These are phyloP conservation scores for Fusarium oligoseptatum DNA, from an alignment of 2,329 filamentous ascomycete species.

Conservation along the genomic window DNA sequence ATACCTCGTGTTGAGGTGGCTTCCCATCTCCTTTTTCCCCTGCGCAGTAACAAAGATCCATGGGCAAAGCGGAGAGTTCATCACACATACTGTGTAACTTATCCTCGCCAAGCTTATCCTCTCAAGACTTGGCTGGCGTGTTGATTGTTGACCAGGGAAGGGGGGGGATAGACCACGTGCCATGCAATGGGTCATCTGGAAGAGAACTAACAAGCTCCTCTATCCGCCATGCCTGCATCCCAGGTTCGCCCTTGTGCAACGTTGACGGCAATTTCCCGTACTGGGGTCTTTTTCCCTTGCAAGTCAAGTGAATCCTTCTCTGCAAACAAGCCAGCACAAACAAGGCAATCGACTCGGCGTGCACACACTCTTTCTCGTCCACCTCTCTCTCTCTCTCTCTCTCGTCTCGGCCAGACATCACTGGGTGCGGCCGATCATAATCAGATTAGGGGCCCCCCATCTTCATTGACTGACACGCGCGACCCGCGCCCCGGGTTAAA, in stretches of 20 bases:
- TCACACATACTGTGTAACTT: conserved; percentile 22
- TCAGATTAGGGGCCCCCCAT: conserved; percentile 18
- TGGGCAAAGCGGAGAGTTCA: neutral
- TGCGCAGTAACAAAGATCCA: neutral
- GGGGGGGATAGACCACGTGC: conserved; percentile 18
- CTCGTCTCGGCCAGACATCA: conserved; percentile 11
- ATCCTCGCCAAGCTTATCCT: conserved; percentile 11
- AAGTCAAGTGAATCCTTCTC: neutral
- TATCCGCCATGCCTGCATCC: conserved; percentile 18
- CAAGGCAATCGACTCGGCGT: conserved; percentile 6
- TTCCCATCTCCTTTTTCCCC: conserved; percentile 16
- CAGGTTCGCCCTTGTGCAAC: conserved; percentile 10
- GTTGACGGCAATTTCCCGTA: conserved; percentile 11
- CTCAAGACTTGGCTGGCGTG: conserved; percentile 22
- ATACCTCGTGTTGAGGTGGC: conserved; percentile 21
- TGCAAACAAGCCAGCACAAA: neutral
- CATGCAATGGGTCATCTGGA: conserved; percentile 12
- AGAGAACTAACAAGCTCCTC: neutral
- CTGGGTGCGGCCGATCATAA: conserved; percentile 32
- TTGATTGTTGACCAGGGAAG: conserved; percentile 10
- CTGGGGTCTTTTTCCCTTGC: neutral
- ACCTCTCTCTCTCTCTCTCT: neutral
- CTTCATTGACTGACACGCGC: neutral
- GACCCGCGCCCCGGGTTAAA: neutral
- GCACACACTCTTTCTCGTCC: conserved; percentile 5